Conservation (phyloP, 2,329 filamentous ascomycete genomes). For the Tolypocladium capitatum region DNA sequence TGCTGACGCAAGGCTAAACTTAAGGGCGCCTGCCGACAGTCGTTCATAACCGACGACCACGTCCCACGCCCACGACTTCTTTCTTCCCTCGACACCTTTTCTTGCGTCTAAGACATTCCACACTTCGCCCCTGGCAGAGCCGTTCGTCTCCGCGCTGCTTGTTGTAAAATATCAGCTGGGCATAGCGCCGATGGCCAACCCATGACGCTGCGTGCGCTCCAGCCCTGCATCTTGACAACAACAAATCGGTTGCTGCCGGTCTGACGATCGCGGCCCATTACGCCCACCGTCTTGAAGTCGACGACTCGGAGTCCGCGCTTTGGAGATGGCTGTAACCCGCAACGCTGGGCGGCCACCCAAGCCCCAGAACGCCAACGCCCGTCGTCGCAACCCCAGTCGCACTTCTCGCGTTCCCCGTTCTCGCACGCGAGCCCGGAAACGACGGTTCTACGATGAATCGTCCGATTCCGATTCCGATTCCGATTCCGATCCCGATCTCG, state of each 20-base stretch:
- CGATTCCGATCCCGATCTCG: too few species aligned
- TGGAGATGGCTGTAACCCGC: slow-evolving; percentile 16
- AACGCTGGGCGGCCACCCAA: slow-evolving; percentile 8
- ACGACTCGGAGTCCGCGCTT: neutral
- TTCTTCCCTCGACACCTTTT: neutral
- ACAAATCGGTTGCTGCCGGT: neutral
- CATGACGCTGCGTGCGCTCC: neutral
- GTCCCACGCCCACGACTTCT: neutral
- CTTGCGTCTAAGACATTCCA: too few species aligned
- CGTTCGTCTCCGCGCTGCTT: neutral
- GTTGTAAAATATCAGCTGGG: neutral
- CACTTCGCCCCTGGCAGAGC: neutral
- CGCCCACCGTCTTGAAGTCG: neutral
- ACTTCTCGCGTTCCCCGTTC: slow-evolving; percentile 4
- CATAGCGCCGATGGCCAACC: neutral
- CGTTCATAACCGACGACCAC: neutral
- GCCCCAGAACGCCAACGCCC: slow-evolving; percentile 1
- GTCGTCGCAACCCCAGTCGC: slow-evolving; percentile 12
- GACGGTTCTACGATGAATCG: slow-evolving; percentile 3
- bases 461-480: neutral
- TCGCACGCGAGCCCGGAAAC: slow-evolving; percentile 1
- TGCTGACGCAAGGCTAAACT: neutral
- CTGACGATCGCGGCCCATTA: neutral
- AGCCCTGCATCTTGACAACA: neutral
- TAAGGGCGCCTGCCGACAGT: neutral